Evolutionary conservation across 495 filamentous ascomycete species (phyloP).

Genomic region (Penicillium canariense): DNA sequence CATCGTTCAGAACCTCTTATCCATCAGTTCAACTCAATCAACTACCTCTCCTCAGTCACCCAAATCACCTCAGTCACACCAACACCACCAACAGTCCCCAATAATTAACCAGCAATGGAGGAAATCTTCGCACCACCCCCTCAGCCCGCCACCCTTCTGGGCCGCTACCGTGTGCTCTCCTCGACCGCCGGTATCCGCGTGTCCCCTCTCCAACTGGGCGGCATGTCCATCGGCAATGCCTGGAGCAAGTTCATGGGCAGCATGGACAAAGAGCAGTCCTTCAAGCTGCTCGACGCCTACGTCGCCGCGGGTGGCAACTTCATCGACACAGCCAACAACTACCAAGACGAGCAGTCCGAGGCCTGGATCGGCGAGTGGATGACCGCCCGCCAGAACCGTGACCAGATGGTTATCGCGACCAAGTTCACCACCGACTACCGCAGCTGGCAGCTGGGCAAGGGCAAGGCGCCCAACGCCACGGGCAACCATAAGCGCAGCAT

Average conservation of each 20-base stretch:
- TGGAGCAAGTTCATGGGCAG: constrained; percentile 52
- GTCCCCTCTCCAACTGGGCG: constrained; percentile 59
- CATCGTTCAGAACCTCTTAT: not conserved
- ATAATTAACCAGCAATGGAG: constrained; percentile 26
- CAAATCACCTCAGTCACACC: not conserved
- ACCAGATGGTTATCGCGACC: constrained; percentile 71
- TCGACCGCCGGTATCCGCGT: constrained; percentile 58
- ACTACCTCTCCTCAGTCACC: too few species aligned
- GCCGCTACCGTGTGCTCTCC: constrained; percentile 59
- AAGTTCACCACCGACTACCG: constrained; percentile 56
- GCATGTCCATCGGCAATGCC: constrained; percentile 59
- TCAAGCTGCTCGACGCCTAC: constrained; percentile 54
- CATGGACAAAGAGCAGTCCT: constrained; percentile 43
- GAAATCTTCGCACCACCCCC: constrained; percentile 46
- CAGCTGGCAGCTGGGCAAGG: constrained; percentile 30
- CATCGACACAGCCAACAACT: constrained; percentile 55
- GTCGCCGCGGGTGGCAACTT: constrained; percentile 51
- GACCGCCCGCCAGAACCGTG: constrained; percentile 50
- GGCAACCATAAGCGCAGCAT: constrained; percentile 57
- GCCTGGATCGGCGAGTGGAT: constrained; percentile 61
- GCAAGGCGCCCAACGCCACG: constrained; percentile 52
- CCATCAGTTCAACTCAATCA: not conserved
- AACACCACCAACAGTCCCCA: too few species aligned
- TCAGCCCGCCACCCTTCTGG: constrained; percentile 54
- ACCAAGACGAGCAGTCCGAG: constrained; percentile 55